Conservation (phyloP, 768 basidiomycete species). For the Lyophyllum shimeji region DNA sequence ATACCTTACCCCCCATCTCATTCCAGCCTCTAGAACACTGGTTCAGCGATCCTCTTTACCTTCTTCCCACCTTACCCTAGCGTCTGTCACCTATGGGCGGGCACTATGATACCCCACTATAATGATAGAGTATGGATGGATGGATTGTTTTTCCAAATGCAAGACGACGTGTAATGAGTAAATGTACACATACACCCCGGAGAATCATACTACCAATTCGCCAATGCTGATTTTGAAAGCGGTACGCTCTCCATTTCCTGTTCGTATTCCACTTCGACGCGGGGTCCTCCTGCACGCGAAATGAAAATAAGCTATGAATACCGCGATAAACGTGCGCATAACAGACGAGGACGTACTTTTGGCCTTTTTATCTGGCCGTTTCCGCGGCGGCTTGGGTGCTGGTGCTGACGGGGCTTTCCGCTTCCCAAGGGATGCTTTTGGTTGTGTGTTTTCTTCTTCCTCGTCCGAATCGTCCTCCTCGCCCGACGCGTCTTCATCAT, state of each 20-base stretch:
- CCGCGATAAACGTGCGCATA: background rate
- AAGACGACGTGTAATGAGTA: background rate
- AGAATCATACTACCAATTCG: constrained; percentile 46
- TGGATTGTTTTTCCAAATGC: background rate
- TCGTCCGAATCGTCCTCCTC: constrained; percentile 47
- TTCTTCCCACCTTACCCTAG: background rate
- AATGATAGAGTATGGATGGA: background rate
- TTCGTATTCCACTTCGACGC: constrained; percentile 96
- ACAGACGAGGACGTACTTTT: constrained; percentile 46
- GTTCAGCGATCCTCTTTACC: background rate
- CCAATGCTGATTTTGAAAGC: constrained; percentile 48
- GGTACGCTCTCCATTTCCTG: constrained; percentile 78
- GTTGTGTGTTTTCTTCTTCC: constrained; percentile 30
- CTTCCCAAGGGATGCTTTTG: constrained; percentile 59
- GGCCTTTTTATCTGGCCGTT: constrained; percentile 58
- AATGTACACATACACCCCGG: background rate
- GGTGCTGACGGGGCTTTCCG: constrained; percentile 54
- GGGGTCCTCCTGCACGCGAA: constrained; percentile 56
- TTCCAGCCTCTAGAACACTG: background rate
- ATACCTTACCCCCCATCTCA: background rate
- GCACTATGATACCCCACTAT: constrained; percentile 7
- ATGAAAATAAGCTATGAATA: background rate
- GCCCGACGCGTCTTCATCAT: constrained; percentile 18
- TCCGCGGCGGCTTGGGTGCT: constrained; percentile 43
- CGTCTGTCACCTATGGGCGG: background rate